Base-by-base conservation (phyloP, 1,139 yeast species). In the Magnusiomyces sp. region DNA sequence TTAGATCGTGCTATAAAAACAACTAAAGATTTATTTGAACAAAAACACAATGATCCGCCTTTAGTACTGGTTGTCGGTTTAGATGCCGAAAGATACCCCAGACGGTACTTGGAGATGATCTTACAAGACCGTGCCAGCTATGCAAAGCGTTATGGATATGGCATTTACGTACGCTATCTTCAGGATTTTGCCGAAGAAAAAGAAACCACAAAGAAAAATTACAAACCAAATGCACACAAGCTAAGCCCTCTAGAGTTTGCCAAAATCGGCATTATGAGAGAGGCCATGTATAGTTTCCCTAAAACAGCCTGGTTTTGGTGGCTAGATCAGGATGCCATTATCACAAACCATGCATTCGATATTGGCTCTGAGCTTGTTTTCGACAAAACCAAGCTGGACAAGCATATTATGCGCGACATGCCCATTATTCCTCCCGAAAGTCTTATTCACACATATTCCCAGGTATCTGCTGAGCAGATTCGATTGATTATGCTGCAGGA, bases 251-350 rank as follows among this genome's bases (percentile, higher is more conserved):
- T 58, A 6, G 62, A 62, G 55, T 84, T 90, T 87, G 75, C 80
- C 34, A 77, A 82, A 56, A 62, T 81, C 41, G 73, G 73, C 54
- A 66, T 81, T 45, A 64, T 86, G 62, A 75, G 94, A 55, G 94
- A 90, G 46, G 96, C 97, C 14, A 81, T 88, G 84, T 79, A 77
- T 66, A 92, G 95, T 0, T 90, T 89, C 70, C 95, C 96, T 1
- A 71, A 80, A 42, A 82, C 95, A 11, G 81, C 86, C 62, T 84
- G 90, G 77, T 78, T 89, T 61, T 86, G 96, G 92, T 89, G 82
- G 66, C 66, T 90, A 42, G 95, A 87, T 63, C 82, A 87, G 61
- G 81, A 83, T 62, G 79, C 89, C 0, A 68, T 86, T 51, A 79
- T 90, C 48, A 81, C 84, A 85, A 76, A 85, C 55, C 70, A 76